These are phyloP conservation scores for Fusarium sp. DNA, from an alignment of 2,329 filamentous ascomycete species.

Conservation along the genomic window DNA sequence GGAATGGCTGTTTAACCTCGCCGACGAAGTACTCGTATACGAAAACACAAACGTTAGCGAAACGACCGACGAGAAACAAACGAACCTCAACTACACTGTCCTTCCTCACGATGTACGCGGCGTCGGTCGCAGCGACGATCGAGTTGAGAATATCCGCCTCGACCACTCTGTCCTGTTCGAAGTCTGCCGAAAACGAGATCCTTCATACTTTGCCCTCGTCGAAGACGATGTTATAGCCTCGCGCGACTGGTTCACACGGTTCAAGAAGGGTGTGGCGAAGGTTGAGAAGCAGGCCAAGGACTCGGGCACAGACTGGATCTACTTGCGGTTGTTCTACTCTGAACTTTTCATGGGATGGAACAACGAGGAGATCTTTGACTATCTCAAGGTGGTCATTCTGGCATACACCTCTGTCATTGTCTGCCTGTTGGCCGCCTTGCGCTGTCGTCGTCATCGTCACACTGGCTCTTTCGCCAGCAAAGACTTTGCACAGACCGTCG, in stretches of 20 bases:
- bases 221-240: conserved; percentile 53
- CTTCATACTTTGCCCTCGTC: conserved; percentile 51
- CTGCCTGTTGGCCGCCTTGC: conserved; percentile 18
- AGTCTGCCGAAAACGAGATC: conserved; percentile 43
- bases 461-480: conserved; percentile 17
- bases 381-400: conserved; percentile 42
- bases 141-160: conserved; percentile 49
- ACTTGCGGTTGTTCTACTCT: conserved; percentile 54
- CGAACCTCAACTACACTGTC: conserved; percentile 22
- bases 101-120: conserved; percentile 39
- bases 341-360: conserved; percentile 55
- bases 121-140: conserved; percentile 41
- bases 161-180: conserved; percentile 51
- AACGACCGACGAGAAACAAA: neutral
- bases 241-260: conserved; percentile 48
- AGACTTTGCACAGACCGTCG: conserved; percentile 40
- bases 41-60: neutral
- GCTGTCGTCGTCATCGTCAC: conserved; percentile 21
- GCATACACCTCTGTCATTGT: conserved; percentile 40
- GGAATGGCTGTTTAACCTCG: conserved; percentile 47
- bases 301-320: conserved; percentile 47
- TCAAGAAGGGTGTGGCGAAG: conserved; percentile 43
- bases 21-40: conserved; percentile 51
- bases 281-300: conserved; percentile 41
- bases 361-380: conserved; percentile 48